phyloP scores from a whole-genome alignment of 1,284 basidiomycete species.

The Melampsora americana region DNA sequence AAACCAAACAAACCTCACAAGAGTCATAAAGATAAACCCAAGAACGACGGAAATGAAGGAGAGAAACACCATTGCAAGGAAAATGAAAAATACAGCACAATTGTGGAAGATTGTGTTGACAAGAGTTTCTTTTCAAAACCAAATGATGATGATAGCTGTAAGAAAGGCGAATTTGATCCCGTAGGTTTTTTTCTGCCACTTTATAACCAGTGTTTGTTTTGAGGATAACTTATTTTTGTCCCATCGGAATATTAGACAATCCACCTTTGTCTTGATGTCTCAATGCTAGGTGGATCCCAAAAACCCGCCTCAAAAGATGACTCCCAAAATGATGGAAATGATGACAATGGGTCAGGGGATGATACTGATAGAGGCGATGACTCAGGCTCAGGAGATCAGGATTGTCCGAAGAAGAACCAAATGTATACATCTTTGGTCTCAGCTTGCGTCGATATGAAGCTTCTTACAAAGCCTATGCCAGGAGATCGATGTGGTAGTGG shows the following conservation, averaged over 20 bases:
- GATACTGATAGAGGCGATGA: neutral
- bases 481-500: constrained; percentile 8
- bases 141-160: constrained; percentile 22
- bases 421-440: constrained; percentile 19
- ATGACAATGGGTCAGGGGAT: neutral
- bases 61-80: neutral
- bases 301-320: neutral
- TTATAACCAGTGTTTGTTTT: neutral
- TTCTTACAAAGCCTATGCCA: constrained; percentile 20
- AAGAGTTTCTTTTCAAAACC: constrained; percentile 24
- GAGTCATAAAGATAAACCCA: neutral
- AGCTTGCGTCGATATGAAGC: constrained; percentile 22
- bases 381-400: neutral
- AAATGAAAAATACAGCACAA: constrained; percentile 27
- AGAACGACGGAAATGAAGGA: neutral
- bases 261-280: constrained; percentile 21
- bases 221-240: neutral
- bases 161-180: constrained; percentile 27
- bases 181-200: constrained; percentile 20
- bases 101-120: constrained; percentile 17
- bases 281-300: neutral
- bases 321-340: neutral
- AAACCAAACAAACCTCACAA: too few species aligned
- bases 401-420: constrained; percentile 16
- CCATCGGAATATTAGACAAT: neutral